These are phyloP conservation scores for Nemania sp. DNA, from an alignment of 2,329 filamentous ascomycete species.

Conservation along the genomic window DNA sequence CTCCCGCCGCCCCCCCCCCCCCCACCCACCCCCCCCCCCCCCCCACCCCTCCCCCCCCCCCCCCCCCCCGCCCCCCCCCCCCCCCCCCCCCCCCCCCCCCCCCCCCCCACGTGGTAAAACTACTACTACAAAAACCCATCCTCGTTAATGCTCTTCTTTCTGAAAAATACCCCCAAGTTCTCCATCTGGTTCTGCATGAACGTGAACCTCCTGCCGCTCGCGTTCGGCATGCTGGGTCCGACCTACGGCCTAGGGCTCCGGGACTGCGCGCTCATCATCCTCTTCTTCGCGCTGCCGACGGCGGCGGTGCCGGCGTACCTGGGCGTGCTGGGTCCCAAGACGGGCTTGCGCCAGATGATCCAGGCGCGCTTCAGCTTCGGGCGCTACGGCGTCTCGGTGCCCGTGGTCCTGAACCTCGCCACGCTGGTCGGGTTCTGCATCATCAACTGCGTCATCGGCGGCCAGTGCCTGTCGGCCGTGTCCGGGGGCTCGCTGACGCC, in stretches of 20 bases:
- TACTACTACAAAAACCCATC: not conserved
- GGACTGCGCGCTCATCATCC: constrained; percentile 61
- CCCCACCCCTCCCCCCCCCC: too few species aligned
- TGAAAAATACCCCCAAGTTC: constrained; percentile 6
- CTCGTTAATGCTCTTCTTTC: too few species aligned
- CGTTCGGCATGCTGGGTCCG: constrained; percentile 65
- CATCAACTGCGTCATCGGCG: constrained; percentile 64
- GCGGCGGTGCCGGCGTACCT: constrained; percentile 59
- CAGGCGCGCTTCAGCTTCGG: constrained; percentile 67
- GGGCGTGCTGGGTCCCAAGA: constrained; percentile 64
- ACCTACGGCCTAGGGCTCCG: constrained; percentile 61
- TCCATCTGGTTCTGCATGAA: constrained; percentile 20
- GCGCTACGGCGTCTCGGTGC: constrained; percentile 59
- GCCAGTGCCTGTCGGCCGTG: constrained; percentile 61
- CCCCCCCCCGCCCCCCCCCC: too few species aligned
- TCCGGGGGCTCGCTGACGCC: constrained; percentile 53
- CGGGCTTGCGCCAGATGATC: constrained; percentile 70
- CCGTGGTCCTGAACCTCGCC: constrained; percentile 65
- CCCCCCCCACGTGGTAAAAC: not conserved
- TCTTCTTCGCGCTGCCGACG: constrained; percentile 65
- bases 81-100: too few species aligned
- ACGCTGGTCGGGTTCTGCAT: constrained; percentile 67
- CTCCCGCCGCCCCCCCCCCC: too few species aligned
- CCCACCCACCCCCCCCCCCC: too few species aligned
- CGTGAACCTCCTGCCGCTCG: constrained; percentile 50